Evolutionary conservation across 306 rosid genomes (phyloP).

Genomic region (Albizia julibrissin): DNA sequence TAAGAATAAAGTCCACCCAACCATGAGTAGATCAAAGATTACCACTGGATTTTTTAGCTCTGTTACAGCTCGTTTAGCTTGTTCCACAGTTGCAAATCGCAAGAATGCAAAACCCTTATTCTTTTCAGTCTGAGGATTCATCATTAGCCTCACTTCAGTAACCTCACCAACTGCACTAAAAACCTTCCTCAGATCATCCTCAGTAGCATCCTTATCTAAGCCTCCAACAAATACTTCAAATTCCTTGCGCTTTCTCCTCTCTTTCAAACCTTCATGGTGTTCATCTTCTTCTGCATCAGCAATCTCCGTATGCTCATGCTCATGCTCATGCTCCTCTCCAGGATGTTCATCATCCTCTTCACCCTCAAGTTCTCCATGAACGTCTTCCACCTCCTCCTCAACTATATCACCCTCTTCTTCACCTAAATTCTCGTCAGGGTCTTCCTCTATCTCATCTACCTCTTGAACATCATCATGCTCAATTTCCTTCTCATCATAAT

Average conservation of each 20-base stretch:
- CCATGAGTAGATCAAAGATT: slow-evolving; percentile 43
- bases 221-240: slow-evolving; percentile 99
- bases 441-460: slow-evolving; percentile 76
- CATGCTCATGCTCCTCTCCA: slow-evolving; percentile 61
- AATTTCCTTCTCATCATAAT: slow-evolving; percentile 91
- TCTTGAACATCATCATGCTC: slow-evolving; percentile 77
- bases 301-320: slow-evolving; percentile 21
- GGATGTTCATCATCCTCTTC: slow-evolving; percentile 75
- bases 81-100: slow-evolving; percentile 86
- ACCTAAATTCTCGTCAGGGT: slow-evolving; percentile 65
- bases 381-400: slow-evolving; percentile 84
- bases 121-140: slow-evolving; percentile 92
- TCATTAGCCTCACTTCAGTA: slow-evolving; percentile 91
- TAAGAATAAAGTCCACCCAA: slow-evolving; percentile 35
- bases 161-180: slow-evolving; percentile 80
- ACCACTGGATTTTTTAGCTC: slow-evolving; percentile 90
- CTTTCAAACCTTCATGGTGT: slow-evolving; percentile 86
- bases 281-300: slow-evolving; percentile 85
- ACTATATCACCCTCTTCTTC: slow-evolving; percentile 80
- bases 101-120: slow-evolving; percentile 98
- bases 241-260: slow-evolving; percentile 90
- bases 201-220: slow-evolving; percentile 90
- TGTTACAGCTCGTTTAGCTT: slow-evolving; percentile 84
- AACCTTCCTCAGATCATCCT: slow-evolving; percentile 80
- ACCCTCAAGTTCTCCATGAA: slow-evolving; percentile 73